phyloP scores from a whole-genome alignment of 139 green algal genomes.

The Raphidocelis subcapitata region DNA sequence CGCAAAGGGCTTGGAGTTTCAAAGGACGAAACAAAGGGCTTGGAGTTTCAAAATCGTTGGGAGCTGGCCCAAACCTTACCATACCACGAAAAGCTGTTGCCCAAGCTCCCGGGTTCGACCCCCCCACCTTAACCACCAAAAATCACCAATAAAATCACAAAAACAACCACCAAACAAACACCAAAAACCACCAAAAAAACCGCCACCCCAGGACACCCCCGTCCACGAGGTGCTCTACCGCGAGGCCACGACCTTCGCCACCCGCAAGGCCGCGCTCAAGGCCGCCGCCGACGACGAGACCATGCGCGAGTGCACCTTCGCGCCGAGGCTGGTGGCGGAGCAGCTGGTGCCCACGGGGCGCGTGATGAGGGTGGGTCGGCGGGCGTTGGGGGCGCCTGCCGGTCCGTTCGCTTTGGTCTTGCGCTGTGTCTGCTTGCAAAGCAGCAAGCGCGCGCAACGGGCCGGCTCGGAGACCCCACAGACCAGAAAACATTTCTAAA shows the following conservation, averaged over 20 bases:
- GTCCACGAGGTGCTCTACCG: constrained; percentile 50
- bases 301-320: constrained; percentile 45
- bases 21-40: too few species aligned
- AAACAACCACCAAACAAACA: too few species aligned
- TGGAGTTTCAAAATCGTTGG: too few species aligned
- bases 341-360: constrained; percentile 26
- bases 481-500: neutral
- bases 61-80: too few species aligned
- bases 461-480: too few species aligned
- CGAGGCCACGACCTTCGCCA: constrained; percentile 17
- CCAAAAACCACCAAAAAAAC: too few species aligned
- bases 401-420: too few species aligned
- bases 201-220: constrained; percentile 23
- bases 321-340: constrained; percentile 34
- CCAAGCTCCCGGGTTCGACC: too few species aligned
- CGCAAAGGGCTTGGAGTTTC: too few species aligned
- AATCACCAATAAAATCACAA: too few species aligned
- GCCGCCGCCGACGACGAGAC: constrained; percentile 12
- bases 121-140: too few species aligned
- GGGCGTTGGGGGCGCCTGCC: neutral
- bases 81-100: too few species aligned
- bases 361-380: constrained; percentile 31
- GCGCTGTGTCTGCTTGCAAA: neutral
- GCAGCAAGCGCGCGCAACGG: neutral
- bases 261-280: constrained; percentile 18